Evolutionary conservation across 1,284 basidiomycete genomes (phyloP).

Genomic region (Ustilago crameri): DNA sequence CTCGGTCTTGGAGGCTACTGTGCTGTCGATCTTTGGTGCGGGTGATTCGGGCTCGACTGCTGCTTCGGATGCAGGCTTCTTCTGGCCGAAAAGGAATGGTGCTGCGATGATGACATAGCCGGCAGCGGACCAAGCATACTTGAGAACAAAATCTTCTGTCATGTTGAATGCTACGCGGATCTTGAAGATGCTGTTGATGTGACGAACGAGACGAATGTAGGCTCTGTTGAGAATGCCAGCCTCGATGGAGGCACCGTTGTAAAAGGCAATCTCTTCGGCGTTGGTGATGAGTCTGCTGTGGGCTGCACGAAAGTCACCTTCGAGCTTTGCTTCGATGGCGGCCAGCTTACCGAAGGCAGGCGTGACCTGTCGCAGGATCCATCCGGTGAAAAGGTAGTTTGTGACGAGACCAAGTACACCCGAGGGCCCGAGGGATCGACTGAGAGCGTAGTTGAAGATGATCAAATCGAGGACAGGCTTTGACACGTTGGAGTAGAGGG

Average conservation of each 20-base stretch:
- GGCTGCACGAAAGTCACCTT: conserved; percentile 89
- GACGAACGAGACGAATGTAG: conserved; percentile 83
- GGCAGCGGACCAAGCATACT: conserved; percentile 67
- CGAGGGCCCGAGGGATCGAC: conserved; percentile 80
- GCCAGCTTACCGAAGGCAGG: conserved; percentile 94
- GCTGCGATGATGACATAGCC: conserved; percentile 67
- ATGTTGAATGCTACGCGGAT: conserved; percentile 70
- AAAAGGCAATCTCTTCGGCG: conserved; percentile 95
- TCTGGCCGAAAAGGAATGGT: conserved; percentile 60
- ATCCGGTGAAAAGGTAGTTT: conserved; percentile 87
- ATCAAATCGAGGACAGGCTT: conserved; percentile 92
- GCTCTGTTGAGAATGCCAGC: conserved; percentile 83
- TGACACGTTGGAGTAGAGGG: conserved; percentile 76
- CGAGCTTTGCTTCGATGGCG: conserved; percentile 82
- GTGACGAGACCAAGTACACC: conserved; percentile 81
- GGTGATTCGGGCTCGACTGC: conserved; percentile 62
- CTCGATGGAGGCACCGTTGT: conserved; percentile 87
- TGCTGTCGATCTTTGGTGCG: conserved; percentile 67
- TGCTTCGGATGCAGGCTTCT: conserved; percentile 33
- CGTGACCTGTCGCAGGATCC: conserved; percentile 83
- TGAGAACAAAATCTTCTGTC: conserved; percentile 67
- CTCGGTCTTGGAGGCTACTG: conserved; percentile 75
- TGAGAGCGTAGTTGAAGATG: conserved; percentile 92
- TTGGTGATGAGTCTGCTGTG: conserved; percentile 89
- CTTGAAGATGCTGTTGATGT: conserved; percentile 92